Conservation (phyloP, 1,284 basidiomycete species). For the Grifola frondosa region DNA sequence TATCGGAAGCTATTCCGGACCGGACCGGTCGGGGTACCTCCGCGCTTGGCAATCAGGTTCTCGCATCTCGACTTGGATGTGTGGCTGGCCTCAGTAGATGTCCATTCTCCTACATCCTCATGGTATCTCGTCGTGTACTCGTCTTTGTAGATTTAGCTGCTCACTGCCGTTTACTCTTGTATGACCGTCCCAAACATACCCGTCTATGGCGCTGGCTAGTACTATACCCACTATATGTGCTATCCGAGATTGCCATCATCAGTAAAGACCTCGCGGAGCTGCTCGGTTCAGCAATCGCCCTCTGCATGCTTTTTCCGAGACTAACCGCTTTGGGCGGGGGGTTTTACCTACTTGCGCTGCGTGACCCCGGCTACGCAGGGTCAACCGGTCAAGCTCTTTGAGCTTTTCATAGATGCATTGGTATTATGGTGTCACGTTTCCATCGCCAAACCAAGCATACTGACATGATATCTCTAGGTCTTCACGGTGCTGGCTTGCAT, state of each 20-base stretch:
- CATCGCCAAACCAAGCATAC: no score
- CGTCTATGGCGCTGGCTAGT: conserved; percentile 63
- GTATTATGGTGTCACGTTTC: conserved; percentile 24
- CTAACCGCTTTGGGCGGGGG: conserved; percentile 79
- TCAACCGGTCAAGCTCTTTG: conserved; percentile 69
- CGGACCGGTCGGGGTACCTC: no score
- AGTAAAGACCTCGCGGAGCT: conserved; percentile 76
- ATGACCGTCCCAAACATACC: conserved; percentile 64
- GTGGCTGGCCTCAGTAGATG: conserved; percentile 57
- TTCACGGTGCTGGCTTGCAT: conserved; percentile 82
- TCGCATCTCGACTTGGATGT: conserved; percentile 64
- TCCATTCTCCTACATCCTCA: conserved; percentile 3
- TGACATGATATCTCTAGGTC: conserved; percentile 47
- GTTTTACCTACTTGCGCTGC: conserved; percentile 73
- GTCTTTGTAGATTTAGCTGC: conserved; percentile 59
- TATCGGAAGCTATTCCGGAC: no score
- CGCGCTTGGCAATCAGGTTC: no score
- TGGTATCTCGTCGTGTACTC: no score
- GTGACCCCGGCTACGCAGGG: conserved; percentile 59
- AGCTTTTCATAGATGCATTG: conserved; percentile 67
- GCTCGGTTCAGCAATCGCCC: conserved; percentile 76
- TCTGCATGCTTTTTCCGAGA: conserved; percentile 80
- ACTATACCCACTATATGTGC: conserved; percentile 67
- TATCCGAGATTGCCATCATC: conserved; percentile 84
- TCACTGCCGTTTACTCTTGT: conserved; percentile 70